These are phyloP conservation scores for Capsaspora owczarzaki DNA, from an alignment of 78 protist genomes.

Conservation along the genomic window DNA sequence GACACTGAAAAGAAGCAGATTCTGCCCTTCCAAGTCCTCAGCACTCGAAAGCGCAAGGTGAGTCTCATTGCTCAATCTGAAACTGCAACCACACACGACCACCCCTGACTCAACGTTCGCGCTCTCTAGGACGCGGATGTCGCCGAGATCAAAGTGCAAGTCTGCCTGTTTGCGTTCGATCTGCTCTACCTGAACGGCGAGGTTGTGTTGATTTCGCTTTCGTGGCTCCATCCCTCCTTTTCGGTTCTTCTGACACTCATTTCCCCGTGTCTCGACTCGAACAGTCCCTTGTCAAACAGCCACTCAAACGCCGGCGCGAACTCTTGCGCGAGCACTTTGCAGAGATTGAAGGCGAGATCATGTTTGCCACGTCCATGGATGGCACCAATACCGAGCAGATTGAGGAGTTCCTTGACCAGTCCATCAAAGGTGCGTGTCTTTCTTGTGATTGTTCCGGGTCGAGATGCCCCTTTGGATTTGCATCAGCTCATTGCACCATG, in stretches of 20 bases:
- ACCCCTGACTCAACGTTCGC: neutral
- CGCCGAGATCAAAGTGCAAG: slow-evolving; percentile 63
- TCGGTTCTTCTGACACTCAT: neutral
- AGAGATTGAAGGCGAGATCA: slow-evolving; percentile 13
- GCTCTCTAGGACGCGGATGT: slow-evolving; percentile 39
- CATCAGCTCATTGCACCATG: neutral
- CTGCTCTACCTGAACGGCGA: slow-evolving; percentile 85
- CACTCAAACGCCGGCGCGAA: slow-evolving; percentile 25
- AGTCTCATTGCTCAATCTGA: neutral
- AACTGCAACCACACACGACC: neutral
- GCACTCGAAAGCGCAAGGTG: slow-evolving; percentile 77
- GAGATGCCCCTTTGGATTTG: neutral
- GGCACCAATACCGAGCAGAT: slow-evolving; percentile 41
- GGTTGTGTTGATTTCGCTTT: neutral
- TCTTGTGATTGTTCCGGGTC: neutral
- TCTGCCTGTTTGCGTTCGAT: slow-evolving; percentile 95
- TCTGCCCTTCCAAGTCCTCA: slow-evolving; percentile 88
- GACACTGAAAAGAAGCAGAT: slow-evolving; percentile 54
- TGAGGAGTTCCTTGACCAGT: slow-evolving; percentile 37
- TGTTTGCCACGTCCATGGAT: slow-evolving; percentile 44
- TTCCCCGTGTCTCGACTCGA: neutral
- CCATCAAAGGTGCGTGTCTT: slow-evolving; percentile 26
- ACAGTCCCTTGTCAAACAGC: slow-evolving; percentile 17
- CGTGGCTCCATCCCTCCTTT: neutral
- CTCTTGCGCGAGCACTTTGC: slow-evolving; percentile 8